Evolutionary conservation across 306 rosid species (phyloP).

Genomic region (Cicer cuneatum): DNA sequence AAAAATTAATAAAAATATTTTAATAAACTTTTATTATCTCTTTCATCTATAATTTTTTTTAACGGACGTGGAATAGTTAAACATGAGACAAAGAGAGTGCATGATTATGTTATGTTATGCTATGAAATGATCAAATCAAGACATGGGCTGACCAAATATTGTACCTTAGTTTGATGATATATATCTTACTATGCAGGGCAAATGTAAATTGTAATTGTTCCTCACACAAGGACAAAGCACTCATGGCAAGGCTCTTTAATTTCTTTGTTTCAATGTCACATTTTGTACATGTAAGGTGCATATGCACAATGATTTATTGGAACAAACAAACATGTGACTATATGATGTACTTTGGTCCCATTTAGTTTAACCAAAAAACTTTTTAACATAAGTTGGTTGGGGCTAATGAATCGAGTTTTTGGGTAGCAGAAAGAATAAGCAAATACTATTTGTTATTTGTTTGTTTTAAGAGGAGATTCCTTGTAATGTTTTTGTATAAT

Average conservation of each 20-base stretch:
- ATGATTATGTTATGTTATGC: constrained; percentile 33
- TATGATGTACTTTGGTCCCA: constrained; percentile 8
- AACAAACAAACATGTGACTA: constrained; percentile 12
- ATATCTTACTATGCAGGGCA: constrained; percentile 19
- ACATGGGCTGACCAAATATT: constrained; percentile 27
- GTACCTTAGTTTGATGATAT: constrained; percentile 28
- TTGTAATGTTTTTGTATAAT: background rate
- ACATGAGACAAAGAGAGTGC: background rate
- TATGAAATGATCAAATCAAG: background rate
- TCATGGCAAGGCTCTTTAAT: background rate
- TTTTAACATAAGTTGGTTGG: too few relatives aligned
- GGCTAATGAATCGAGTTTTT: background rate
- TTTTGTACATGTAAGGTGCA: constrained; percentile 1
- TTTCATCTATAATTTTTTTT: too few relatives aligned
- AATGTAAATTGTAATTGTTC: background rate
- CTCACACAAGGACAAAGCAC: constrained; percentile 37
- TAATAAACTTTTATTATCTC: too few relatives aligned
- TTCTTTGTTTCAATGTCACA: constrained; percentile 27
- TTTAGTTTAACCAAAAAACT: too few relatives aligned
- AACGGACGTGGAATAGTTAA: too few relatives aligned
- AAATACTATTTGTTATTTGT: too few relatives aligned
- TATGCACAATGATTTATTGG: constrained; percentile 2
- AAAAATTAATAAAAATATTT: too few relatives aligned
- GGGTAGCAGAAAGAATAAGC: background rate
- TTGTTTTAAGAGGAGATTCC: constrained; percentile 20